Base-by-base conservation (phyloP, 1,139 yeast species). In the Wickerhamomyces sp. region DNA sequence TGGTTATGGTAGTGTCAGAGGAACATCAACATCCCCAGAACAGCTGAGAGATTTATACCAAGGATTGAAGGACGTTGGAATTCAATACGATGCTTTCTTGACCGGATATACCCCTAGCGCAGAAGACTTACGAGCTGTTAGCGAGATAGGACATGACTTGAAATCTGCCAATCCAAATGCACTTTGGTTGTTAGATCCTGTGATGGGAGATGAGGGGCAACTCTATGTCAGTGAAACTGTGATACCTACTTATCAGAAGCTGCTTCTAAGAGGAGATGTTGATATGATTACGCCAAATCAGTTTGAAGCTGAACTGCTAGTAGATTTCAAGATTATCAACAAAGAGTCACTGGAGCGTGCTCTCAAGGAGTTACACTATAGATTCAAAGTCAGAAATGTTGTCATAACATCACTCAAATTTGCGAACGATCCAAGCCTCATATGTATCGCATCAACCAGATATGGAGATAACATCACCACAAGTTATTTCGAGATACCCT, bases 141-240 rank as follows among this genome's bases (percentile, higher is more conserved):
- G 59, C 3, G 49, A 55, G 34, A 60, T 62, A 30, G 64, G 66
- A 27, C 18, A 43, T 7, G 52, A 54, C 36, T 44, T 56, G 33
- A 65, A 66, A 47, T 32, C 27, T 13, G 34, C 43, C 27, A 55
- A 60, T 34, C 60, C 61, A 1, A 33, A 53, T 1, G 30, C 58
- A 13, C 35, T 65, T 9, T 76, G 81, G 68, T 65, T 84, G 29
- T 65, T 84, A 53, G 93, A 84, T 60, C 90, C 93, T 1, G 86
- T 84, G 1, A 76, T 84, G 78, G 93, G 93, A 1, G 91, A 84
- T 60, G 81, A 83, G 55, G 88, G 86, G 13, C 72, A 75, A 51
- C 56, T 83, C 26, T 84, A 84, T 53, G 90, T 84, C 7, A 76
- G 73, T 49, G 67, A 73, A 45, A 68, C 75, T 35, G 81, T 85